phyloP scores from a whole-genome alignment of 495 filamentous ascomycete species.

The Tuber umbilicatum region DNA sequence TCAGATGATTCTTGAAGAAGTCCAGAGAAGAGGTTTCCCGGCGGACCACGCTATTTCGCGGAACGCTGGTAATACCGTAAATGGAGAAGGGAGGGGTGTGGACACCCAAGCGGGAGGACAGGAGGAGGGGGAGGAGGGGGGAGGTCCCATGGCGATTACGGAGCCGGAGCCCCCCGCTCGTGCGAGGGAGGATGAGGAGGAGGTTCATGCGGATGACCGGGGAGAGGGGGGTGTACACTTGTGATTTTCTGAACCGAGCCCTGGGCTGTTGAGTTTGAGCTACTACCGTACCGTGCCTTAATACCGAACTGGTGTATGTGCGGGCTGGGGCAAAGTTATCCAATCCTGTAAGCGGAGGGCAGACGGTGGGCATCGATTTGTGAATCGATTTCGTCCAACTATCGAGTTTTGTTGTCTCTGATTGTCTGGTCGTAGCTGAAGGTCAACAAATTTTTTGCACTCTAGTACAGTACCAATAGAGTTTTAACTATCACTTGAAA shows the following conservation, averaged over 20 bases:
- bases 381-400: not conserved
- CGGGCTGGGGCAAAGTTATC: not conserved
- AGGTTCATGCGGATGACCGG: not conserved
- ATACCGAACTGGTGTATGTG: not conserved
- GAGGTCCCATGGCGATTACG: not conserved
- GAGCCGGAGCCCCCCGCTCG: not conserved
- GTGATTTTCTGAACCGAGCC: not conserved
- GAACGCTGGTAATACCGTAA: not conserved
- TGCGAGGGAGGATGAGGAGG: not conserved
- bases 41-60: constrained; percentile 45
- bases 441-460: not conserved
- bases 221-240: not conserved
- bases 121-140: not conserved
- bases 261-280: not conserved
- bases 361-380: not conserved
- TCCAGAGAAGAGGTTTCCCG: constrained; percentile 56
- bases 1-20: constrained; percentile 52
- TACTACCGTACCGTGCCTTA: not conserved
- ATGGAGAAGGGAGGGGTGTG: not conserved
- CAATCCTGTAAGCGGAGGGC: not conserved
- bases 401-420: not conserved
- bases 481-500: not conserved
- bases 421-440: not conserved
- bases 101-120: not conserved
- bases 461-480: not conserved